Percentiles rank a stretch among this genome's conserved stretches.
Conservation (phyloP, 2,329 filamentous ascomycete species). For the Penicillium crustosum region DNA sequence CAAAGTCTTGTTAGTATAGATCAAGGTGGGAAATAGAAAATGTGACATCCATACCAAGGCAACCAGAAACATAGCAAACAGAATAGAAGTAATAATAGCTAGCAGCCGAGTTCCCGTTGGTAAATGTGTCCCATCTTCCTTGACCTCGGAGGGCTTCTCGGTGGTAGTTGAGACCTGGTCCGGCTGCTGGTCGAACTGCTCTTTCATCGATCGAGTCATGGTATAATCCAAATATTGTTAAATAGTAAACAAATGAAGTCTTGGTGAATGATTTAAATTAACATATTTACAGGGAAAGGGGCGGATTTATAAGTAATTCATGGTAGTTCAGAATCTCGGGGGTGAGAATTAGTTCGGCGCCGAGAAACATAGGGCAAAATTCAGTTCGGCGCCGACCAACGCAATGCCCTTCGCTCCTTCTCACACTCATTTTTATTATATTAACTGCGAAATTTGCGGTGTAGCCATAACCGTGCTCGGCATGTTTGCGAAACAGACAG, state of each 20-base stretch:
- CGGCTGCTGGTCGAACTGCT: not conserved
- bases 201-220: conserved; percentile 2
- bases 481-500: not conserved
- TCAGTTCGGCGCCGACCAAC: conserved; percentile 2
- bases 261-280: not conserved
- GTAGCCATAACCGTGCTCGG: accelerated
- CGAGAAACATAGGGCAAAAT: not conserved
- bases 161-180: not conserved
- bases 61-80: conserved; percentile 10
- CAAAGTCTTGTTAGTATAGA: conserved; percentile 34
- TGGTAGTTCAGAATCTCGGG: not conserved
- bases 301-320: not conserved
- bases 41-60: not conserved
- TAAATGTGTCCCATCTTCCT: not conserved
- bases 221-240: not conserved
- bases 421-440: not conserved
- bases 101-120: not conserved
- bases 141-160: conserved; percentile 3
- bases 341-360: not conserved
- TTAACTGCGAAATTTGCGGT: not conserved
- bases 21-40: not conserved
- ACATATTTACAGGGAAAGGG: not conserved
- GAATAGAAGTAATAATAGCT: conserved; percentile 1
- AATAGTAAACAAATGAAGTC: not conserved
- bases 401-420: not conserved